Evolutionary conservation across 768 basidiomycete species (phyloP), one percentile per base, ranked within the genome.

Genomic region (Phylloporus sp.): DNA sequence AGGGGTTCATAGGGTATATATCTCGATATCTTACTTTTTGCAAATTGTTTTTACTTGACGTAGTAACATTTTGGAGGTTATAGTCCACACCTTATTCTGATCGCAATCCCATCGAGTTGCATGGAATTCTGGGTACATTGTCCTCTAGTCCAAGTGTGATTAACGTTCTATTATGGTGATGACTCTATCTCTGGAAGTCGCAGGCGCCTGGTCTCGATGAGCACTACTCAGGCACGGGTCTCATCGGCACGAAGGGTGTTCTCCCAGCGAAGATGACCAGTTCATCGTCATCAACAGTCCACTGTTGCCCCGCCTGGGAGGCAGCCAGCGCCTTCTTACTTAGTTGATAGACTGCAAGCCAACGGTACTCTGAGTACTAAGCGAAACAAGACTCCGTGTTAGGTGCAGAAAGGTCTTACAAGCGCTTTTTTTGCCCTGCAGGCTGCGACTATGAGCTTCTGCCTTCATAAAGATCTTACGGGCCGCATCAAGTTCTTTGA

Each of bases 401-500:
- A 10, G 8, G 11, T 9, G 15, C 3, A n/a, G 28, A 27, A 69
- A n/a, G n/a, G n/a, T 22, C 80, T 51, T 55, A 88, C 86, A 31
- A 86, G 68, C 15, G 85, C 85, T 60, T 80, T 86, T 1, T 78
- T 74, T 4, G 85, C 85, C 22, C 85, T 76, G n/a, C n/a, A n/a
- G n/a, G n/a, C n/a, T n/a, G 5, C 80, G 78, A 61, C 79, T 85
- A 45, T 79, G 73, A n/a, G 63, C 62, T 20, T 84, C 76, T 0
- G 82, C 86, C 57, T 81, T 80, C 1, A 77, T 71, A 63, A 89
- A 88, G n/a, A 90, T 69, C 15, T 78, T 63, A 53, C 77, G 82
- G 0, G 85, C 86, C 38, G 80, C 77, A 26, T 88, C 85, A 8
- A 91, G 73, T 58, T 91, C 85, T n/a, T 73, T 66, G 69, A 90